A percentile compares a stretch with the other conserved stretches of the same genome.
Evolutionary conservation across 306 rosid species (phyloP).

Genomic region (Malus domestica): DNA sequence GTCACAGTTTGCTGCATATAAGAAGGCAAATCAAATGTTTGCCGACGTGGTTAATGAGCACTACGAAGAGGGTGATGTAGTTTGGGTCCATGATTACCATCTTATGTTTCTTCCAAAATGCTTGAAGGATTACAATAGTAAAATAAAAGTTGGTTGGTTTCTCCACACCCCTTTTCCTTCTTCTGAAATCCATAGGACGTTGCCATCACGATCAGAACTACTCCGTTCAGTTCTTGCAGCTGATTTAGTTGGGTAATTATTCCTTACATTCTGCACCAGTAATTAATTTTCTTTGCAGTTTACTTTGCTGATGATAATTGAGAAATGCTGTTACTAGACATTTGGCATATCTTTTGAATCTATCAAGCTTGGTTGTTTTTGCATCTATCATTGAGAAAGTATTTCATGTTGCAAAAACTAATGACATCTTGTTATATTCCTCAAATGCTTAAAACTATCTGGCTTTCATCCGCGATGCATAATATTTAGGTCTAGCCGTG

Average conservation of each 20-base stretch:
- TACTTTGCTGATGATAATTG: neutral
- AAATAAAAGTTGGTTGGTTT: conserved; percentile 96
- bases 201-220: conserved; percentile 85
- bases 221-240: conserved; percentile 87
- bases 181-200: conserved; percentile 82
- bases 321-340: neutral
- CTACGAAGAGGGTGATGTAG: conserved; percentile 86
- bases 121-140: conserved; percentile 53
- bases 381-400: neutral
- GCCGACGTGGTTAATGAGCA: conserved; percentile 78
- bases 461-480: neutral
- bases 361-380: neutral
- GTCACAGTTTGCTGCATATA: conserved; percentile 81
- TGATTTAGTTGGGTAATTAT: conserved; percentile 78
- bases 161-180: conserved; percentile 95
- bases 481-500: neutral
- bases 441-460: neutral
- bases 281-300: neutral
- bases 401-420: neutral
- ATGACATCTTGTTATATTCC: no score
- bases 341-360: neutral
- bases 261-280: neutral
- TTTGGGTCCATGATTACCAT: conserved; percentile 96
- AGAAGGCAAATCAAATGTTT: conserved; percentile 89
- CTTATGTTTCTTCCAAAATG: conserved; percentile 92